Conservation (phyloP, 345 rosid genomes). For the Linum usitatissimum region DNA sequence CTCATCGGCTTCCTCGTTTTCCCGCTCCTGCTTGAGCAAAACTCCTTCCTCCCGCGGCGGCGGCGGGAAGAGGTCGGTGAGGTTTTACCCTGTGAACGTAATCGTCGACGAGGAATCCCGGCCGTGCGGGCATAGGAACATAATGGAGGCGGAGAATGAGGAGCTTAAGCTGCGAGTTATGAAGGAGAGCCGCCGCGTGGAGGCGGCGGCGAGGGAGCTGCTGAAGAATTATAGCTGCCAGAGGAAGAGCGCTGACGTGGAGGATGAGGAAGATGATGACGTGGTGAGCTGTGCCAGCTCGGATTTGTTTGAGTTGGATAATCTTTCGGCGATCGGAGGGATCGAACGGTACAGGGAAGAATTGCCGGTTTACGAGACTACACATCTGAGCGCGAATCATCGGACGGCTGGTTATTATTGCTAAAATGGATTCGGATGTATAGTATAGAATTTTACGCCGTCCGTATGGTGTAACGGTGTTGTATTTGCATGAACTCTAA, state of each 20-base stretch:
- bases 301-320: slow-evolving; percentile 84
- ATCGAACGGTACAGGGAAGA: slow-evolving; percentile 61
- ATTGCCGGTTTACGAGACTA: slow-evolving; percentile 89
- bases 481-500: no score
- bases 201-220: slow-evolving; percentile 1
- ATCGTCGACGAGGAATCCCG: slow-evolving; percentile 25
- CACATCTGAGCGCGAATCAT: slow-evolving; percentile 50
- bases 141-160: slow-evolving; percentile 1
- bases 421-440: not conserved
- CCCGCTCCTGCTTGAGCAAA: slow-evolving; percentile 27
- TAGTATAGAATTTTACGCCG: no score
- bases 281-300: slow-evolving; percentile 83
- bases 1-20: slow-evolving; percentile 24
- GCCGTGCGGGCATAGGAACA: slow-evolving; percentile 22
- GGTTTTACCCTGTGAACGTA: slow-evolving; percentile 22
- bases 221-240: not conserved
- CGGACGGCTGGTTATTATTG: slow-evolving; percentile 1
- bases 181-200: slow-evolving; percentile 2
- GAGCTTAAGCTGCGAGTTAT: not conserved
- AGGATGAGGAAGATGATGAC: slow-evolving; percentile 40
- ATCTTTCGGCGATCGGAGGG: slow-evolving; percentile 58
- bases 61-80: slow-evolving; percentile 21
- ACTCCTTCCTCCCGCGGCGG: slow-evolving; percentile 23
- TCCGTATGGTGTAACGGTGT: no score
- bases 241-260: slow-evolving; percentile 13